Evolutionary conservation across 257 asterid genomes (phyloP), one percentile per base, ranked within the genome.

Genomic region (Gardenia jasminoides): DNA sequence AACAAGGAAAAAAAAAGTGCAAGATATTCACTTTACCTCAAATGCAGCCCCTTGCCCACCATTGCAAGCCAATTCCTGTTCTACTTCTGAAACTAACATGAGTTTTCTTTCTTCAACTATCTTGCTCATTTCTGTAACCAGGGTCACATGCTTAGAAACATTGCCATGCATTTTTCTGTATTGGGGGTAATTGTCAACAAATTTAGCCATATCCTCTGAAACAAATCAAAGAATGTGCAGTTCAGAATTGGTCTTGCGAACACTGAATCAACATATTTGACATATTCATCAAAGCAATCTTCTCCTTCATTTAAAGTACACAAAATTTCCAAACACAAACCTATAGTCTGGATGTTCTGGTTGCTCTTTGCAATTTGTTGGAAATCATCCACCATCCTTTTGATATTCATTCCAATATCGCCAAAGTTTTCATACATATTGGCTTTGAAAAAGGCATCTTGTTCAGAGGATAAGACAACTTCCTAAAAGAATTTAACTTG

Each of bases 11-110:
- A 26, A 24, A 24, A 58, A 58, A 58, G 41, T 36, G 41, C 41
- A 3, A 36, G 41, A 36, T 36, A 36, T 36, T 36, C 41, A 74
- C 17, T 46, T 44, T 91, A 93, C 99, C 99, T 95, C 99, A 84
- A 93, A 93, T 43, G 98, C 98, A 58, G 98, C 98, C 79, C 96
- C 99, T 90, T 95, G 98, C 73, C 97, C 99, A 65, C 98, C 99
- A 86, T 91, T 96, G 90, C 99, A 96, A 77, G 98, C 99, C 82
- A 96, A 83, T 79, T 93, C 98, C 86, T 96, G 99, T 83, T 96
- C 98, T 83, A 96, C 91, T 87, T 96, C 97, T 79, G 99, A 96
- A 77, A 96, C 99, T 82, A 87, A 62, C 99, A 96, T 96, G 59
- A 96, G 93, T 85, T 91, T 93, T 68, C 96, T 87, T 85, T 92